Evolutionary conservation across 805 yeast genomes (phyloP).

Genomic region (Yamadazyma endophytica): DNA sequence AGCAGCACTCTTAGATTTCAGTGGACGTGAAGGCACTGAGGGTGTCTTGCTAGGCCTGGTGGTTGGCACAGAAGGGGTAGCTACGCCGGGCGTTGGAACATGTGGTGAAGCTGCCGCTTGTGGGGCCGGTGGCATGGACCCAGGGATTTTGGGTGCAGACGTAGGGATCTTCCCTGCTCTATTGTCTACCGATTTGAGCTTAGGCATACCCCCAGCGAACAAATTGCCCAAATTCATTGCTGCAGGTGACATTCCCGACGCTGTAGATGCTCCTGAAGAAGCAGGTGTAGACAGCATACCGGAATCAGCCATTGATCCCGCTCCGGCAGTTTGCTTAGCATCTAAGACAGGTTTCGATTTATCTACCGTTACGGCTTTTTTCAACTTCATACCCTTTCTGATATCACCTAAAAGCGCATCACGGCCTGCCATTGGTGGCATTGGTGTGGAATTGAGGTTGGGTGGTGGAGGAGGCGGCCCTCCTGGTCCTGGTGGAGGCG

Average conservation of each 20-base stretch:
- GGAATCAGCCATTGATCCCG: conserved; percentile 9
- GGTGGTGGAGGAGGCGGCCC: conserved; percentile 16
- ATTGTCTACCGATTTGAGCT: conserved; percentile 46
- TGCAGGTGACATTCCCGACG: conserved; percentile 24
- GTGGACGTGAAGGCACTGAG: conserved; percentile 5
- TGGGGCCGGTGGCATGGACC: conserved; percentile 6
- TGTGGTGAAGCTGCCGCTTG: neutral
- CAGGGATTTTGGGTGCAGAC: conserved; percentile 37
- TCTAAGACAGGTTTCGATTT: conserved; percentile 59
- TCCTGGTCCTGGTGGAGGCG: conserved; percentile 12
- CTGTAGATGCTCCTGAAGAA: conserved; percentile 5
- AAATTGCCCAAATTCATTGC: conserved; percentile 59
- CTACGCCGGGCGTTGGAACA: conserved; percentile 2
- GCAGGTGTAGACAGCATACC: conserved; percentile 17
- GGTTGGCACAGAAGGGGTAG: conserved; percentile 3
- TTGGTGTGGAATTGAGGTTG: conserved; percentile 1
- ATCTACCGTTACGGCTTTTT: conserved; percentile 42
- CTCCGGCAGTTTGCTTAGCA: conserved; percentile 35
- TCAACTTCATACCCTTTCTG: conserved; percentile 48
- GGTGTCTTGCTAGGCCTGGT: conserved; percentile 6
- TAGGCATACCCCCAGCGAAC: conserved; percentile 79
- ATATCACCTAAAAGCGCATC: conserved; percentile 73
- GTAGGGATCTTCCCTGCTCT: conserved; percentile 32
- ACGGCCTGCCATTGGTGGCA: conserved; percentile 27
- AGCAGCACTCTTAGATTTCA: neutral